Percentiles rank a stretch among this genome's conserved stretches.
These are phyloP conservation scores for Closterium sp. DNA, from an alignment of 139 green algal species.

Conservation along the genomic window DNA sequence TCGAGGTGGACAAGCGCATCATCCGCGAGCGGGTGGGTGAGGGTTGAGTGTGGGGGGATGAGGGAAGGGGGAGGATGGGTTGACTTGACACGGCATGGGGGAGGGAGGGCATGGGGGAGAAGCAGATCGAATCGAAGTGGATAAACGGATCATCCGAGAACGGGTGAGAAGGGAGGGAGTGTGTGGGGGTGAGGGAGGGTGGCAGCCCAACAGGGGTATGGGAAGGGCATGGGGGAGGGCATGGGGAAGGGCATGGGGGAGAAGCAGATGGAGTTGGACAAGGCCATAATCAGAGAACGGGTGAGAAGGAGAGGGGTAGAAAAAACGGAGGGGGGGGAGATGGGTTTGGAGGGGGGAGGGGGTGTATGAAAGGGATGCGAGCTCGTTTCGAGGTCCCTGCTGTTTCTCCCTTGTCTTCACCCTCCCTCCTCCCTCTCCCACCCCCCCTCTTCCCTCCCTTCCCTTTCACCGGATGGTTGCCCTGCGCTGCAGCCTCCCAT, in stretches of 20 bases:
- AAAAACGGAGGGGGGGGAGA: too few species aligned
- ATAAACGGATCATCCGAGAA: conserved; percentile 69
- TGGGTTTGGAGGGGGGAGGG: too few species aligned
- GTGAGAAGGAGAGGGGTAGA: not conserved
- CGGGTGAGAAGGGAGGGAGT: not conserved
- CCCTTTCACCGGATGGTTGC: too few species aligned
- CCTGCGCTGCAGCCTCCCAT: too few species aligned
- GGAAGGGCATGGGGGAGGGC: conserved; percentile 83
- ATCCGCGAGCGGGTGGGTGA: not conserved
- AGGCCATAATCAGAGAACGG: conserved; percentile 57
- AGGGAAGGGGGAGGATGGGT: too few species aligned
- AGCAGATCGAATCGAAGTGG: conserved; percentile 98
- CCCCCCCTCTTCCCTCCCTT: too few species aligned
- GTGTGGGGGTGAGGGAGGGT: too few species aligned
- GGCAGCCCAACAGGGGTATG: conserved; percentile 77
- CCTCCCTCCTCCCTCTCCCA: too few species aligned
- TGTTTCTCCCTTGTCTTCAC: too few species aligned
- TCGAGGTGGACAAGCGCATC: conserved; percentile 90
- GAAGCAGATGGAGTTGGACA: conserved; percentile 98
- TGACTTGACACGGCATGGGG: conserved; percentile 59
- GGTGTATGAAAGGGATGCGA: too few species aligned
- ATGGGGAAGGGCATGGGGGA: conserved; percentile 89
- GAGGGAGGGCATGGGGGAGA: conserved; percentile 88
- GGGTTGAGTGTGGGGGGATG: too few species aligned
- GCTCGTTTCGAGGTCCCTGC: too few species aligned